phyloP scores from a whole-genome alignment of 1,139 yeast species.

The Geotrichum bryndzae region DNA sequence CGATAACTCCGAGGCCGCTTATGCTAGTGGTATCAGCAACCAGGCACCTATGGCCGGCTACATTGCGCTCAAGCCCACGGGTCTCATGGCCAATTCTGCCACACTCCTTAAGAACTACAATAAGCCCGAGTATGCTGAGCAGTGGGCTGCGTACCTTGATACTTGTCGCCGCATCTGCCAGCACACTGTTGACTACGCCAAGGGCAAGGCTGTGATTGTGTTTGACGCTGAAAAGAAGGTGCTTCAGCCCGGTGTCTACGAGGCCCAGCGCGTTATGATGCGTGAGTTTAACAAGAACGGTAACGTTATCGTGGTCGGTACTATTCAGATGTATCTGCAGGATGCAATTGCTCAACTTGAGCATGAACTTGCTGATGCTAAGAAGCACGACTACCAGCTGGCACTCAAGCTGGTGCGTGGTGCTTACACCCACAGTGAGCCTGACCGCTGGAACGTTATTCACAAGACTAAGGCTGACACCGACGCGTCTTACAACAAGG shows the following conservation, averaged over 20 bases:
- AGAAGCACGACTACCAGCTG: slow-evolving; percentile 54
- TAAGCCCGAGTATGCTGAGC: slow-evolving; percentile 45
- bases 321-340: slow-evolving; percentile 86
- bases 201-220: slow-evolving; percentile 81
- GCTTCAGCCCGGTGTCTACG: slow-evolving; percentile 86
- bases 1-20: slow-evolving; percentile 36
- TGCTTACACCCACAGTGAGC: slow-evolving; percentile 90
- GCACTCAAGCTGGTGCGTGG: slow-evolving; percentile 96
- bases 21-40: slow-evolving; percentile 46
- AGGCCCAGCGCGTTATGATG: slow-evolving; percentile 78
- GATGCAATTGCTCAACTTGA: slow-evolving; percentile 60
- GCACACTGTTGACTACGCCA: slow-evolving; percentile 59
- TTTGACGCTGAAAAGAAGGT: slow-evolving; percentile 90
- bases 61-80: slow-evolving; percentile 89
- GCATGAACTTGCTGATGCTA: slow-evolving; percentile 61
- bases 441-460: slow-evolving; percentile 58
- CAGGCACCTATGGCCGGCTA: slow-evolving; percentile 35
- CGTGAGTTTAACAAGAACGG: slow-evolving; percentile 59
- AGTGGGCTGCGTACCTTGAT: slow-evolving; percentile 56
- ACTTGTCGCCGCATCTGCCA: slow-evolving; percentile 61
- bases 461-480: slow-evolving; percentile 71
- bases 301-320: slow-evolving; percentile 72
- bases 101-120: slow-evolving; percentile 61
- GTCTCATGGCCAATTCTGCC: slow-evolving; percentile 72
- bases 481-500: slow-evolving; percentile 69